A percentile compares a stretch with the other conserved stretches of the same genome.
Conservation (phyloP, 106 monocot species). For the Ottelia alismoides region DNA sequence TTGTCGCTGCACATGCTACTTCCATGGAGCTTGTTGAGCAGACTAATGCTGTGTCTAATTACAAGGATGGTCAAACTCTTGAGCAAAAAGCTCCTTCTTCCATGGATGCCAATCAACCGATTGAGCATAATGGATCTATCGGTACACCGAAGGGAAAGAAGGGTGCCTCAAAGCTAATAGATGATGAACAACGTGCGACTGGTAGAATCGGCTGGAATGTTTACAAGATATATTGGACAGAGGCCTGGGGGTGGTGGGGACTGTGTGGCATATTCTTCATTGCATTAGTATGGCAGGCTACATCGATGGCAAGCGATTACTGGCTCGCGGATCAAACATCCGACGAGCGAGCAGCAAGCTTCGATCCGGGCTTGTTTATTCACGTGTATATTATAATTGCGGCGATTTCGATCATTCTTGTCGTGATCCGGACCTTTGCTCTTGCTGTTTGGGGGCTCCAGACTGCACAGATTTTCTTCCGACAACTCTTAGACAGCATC, state of each 20-base stretch:
- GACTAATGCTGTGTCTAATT: not conserved
- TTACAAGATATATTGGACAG: slow-evolving; percentile 21
- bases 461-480: slow-evolving; percentile 27
- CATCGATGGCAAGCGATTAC: slow-evolving; percentile 17
- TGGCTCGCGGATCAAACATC: slow-evolving; percentile 22
- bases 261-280: not conserved
- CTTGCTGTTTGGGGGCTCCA: slow-evolving; percentile 7
- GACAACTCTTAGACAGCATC: slow-evolving; percentile 16
- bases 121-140: slow-evolving; percentile 3
- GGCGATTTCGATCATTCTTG: slow-evolving; percentile 8
- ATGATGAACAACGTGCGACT: slow-evolving; percentile 20
- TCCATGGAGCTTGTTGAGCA: slow-evolving; percentile 93
- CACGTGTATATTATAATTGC: slow-evolving; percentile 10
- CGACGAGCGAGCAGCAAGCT: slow-evolving; percentile 2
- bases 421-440: slow-evolving; percentile 4
- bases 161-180: slow-evolving; percentile 17
- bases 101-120: slow-evolving; percentile 9
- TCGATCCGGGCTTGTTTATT: slow-evolving; percentile 9
- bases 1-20: slow-evolving; percentile 79
- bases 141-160: slow-evolving; percentile 12
- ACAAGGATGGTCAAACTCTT: slow-evolving; percentile 7
- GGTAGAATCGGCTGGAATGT: slow-evolving; percentile 8
- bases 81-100: slow-evolving; percentile 5
- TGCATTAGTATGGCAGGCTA: slow-evolving; percentile 11
- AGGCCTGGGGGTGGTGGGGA: slow-evolving; percentile 29